These are phyloP conservation scores for Penicillium egyptiacum DNA, from an alignment of 495 filamentous ascomycete genomes.

Conservation along the genomic window DNA sequence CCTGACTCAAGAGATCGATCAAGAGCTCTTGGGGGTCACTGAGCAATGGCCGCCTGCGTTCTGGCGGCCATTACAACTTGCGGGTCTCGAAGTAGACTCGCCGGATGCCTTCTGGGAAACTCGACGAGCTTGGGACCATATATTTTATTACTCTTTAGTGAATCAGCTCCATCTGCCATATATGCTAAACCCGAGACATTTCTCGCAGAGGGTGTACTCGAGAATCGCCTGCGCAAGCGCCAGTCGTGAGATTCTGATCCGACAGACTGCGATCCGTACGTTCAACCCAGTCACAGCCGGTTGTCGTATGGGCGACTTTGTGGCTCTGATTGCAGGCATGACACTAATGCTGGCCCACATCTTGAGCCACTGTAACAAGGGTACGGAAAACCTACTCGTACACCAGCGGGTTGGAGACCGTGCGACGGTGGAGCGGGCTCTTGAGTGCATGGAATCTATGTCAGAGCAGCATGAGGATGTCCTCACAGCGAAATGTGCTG, in stretches of 20 bases:
- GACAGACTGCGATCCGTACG: constrained; percentile 18
- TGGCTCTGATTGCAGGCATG: constrained; percentile 1
- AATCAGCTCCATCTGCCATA: constrained; percentile 26
- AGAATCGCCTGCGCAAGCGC: constrained; percentile 41
- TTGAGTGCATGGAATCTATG: constrained; percentile 3
- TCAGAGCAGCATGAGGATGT: neutral
- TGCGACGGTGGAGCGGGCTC: constrained; percentile 1
- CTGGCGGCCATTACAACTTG: neutral
- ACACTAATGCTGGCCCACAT: constrained; percentile 3
- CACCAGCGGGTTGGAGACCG: constrained; percentile 2
- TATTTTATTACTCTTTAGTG: constrained; percentile 40
- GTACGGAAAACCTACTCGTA: neutral
- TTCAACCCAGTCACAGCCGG: constrained; percentile 9
- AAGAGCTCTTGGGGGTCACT: constrained; percentile 2
- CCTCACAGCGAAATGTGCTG: constrained; percentile 2
- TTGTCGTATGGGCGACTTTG: constrained; percentile 1
- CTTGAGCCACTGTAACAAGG: constrained; percentile 1
- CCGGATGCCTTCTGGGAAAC: constrained; percentile 10
- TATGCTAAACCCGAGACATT: constrained; percentile 15
- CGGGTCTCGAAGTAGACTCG: constrained; percentile 11
- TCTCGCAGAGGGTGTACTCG: constrained; percentile 23
- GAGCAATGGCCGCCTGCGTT: constrained; percentile 1
- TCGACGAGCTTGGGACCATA: constrained; percentile 29
- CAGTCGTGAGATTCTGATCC: constrained; percentile 36
- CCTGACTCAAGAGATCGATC: constrained; percentile 1